Evolutionary conservation across 192 early-diverging fungal genomes (phyloP), one percentile per base, ranked within the genome.

Genomic region (Allomyces macrogynus): DNA sequence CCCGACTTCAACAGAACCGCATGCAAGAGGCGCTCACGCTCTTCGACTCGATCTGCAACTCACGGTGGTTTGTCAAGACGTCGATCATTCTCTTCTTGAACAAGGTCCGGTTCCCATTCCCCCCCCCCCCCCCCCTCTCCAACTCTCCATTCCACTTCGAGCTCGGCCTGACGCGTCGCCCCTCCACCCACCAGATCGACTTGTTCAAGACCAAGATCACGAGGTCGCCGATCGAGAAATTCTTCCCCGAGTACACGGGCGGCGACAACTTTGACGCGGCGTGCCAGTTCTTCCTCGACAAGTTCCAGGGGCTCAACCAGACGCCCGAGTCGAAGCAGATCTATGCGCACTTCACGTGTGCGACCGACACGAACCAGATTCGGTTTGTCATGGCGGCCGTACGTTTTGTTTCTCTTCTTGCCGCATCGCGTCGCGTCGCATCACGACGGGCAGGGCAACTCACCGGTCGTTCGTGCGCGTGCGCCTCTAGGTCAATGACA

Each of bases 21-120:
- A 83, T 82, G 81, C 75, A 83, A 24, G 81, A 83, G 62, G 77
- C 80, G 0, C 57, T 83, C 61, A 79, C 80, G 73, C 61, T 83
- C 5, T 83, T 82, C 60, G 81, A 82, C 65, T 74, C 74, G 24
- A 80, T 82, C 66, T 81, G 80, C 67, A 83, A 83, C 24, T 81
- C 80, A 1, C 71, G 73, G 67, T 81, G 80, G 80, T 83, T 83
- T 66, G 71, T 74, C 22, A 74, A 78, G 27, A 83, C 81, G 5
- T 76, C 78, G 10, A 82, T 83, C 71, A 83, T 83, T 54, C 57
- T 83, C 23, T 82, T 83, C 57, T 61, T 83, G 63, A 83, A 83
- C 71, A 83, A 57, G 49, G 49, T 57, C 2, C 49, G 5, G 1
- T 16, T 3, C 16, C 49, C 3, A 27, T 57, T 3, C 16, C 20